Percentiles rank a stretch among this genome's conserved stretches.
phyloP scores from a whole-genome alignment of 2,329 filamentous ascomycete species.

The Teratosphaeria destructans region DNA sequence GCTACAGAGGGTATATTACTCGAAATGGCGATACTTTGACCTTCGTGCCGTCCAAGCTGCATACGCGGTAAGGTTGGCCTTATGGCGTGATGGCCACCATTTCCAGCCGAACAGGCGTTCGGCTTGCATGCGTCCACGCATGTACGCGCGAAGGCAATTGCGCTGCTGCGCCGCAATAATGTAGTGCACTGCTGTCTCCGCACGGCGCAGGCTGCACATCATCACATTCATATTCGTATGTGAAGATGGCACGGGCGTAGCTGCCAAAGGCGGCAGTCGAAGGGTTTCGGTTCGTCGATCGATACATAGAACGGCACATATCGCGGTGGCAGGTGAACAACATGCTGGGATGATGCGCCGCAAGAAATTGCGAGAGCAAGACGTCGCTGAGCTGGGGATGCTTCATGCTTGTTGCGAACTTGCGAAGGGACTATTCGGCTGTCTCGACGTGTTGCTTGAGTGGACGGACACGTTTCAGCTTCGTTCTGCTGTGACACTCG shows the following conservation, averaged over 20 bases:
- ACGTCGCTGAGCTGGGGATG: background rate
- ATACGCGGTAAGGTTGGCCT: background rate
- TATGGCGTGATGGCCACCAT: background rate
- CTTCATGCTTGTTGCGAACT: background rate
- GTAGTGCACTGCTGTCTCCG: background rate
- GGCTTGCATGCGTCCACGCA: background rate
- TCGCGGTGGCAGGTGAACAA: background rate
- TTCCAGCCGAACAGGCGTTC: background rate
- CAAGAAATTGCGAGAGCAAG: background rate
- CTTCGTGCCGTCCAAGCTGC: background rate
- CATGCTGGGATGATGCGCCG: background rate
- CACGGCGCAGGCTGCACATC: background rate
- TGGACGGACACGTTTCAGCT: background rate
- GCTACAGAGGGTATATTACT: background rate
- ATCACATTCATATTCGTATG: background rate
- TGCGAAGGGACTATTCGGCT: background rate
- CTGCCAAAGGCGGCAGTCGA: background rate
- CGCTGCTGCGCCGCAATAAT: background rate
- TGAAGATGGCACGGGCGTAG: background rate
- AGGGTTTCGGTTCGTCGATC: background rate
- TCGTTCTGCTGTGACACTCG: background rate
- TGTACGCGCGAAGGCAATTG: background rate
- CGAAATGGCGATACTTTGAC: background rate
- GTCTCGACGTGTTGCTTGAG: background rate
- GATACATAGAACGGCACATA: background rate